A percentile compares a stretch with the other conserved stretches of the same genome.
phyloP scores from a whole-genome alignment of 805 yeast genomes.

The Isabelozyma gotoi region DNA sequence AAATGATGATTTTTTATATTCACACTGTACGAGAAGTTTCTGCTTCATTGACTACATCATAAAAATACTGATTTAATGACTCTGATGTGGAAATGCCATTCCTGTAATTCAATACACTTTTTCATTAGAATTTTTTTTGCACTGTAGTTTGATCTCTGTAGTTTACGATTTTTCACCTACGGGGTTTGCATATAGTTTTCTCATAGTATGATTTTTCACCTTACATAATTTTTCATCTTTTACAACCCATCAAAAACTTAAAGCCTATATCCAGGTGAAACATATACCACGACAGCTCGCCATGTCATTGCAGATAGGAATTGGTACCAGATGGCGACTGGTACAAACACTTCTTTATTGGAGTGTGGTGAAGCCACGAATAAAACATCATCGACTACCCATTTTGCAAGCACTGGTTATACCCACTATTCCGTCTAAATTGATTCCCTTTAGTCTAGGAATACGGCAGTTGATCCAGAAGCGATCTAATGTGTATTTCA shows the following conservation, averaged over 20 bases:
- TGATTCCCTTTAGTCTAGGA: background rate
- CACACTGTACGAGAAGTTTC: constrained; percentile 47
- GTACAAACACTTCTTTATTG: background rate
- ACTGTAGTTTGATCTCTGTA: background rate
- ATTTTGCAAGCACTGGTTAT: background rate
- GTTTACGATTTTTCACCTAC: background rate
- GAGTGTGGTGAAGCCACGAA: background rate
- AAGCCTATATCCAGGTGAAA: too few species aligned
- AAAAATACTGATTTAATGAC: constrained; percentile 48
- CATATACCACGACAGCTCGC: background rate
- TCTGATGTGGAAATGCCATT: constrained; percentile 27
- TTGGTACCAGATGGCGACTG: background rate
- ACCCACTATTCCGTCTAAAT: background rate
- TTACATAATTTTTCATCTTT: background rate
- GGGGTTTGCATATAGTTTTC: background rate
- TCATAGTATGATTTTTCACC: background rate
- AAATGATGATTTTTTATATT: constrained; percentile 45
- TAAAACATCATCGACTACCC: background rate
- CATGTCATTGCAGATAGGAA: background rate
- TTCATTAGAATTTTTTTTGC: background rate
- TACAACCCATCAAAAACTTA: background rate
- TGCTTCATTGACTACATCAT: constrained; percentile 36
- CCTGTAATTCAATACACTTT: constrained; percentile 2
- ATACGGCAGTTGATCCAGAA: background rate
- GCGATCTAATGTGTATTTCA: background rate